Evolutionary conservation across 2,329 filamentous ascomycete species (phyloP), one percentile per base, ranked within the genome.

Genomic region (Biscogniauxia mediterranea): DNA sequence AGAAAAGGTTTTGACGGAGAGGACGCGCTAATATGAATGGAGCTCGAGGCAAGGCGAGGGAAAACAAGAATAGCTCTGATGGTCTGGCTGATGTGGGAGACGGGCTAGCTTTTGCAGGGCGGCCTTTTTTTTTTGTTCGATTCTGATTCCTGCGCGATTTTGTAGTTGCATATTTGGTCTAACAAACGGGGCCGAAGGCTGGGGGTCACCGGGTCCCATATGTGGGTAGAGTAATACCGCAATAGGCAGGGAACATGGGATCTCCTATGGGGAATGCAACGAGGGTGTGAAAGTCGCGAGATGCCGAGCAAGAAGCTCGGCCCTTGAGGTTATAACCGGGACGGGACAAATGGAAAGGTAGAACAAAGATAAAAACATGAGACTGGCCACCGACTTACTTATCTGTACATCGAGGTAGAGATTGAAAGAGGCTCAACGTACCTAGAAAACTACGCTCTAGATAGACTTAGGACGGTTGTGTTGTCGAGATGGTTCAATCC

Each of bases 121-220:
- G 58, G 58, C 58, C 62, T 58, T 59, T 68, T 64, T 63, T 59
- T 55, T 52, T 52, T 51, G 5, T 52, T 52, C 23, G 21, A 28
- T 54, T 54, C 17, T 32, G 50, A 51, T 52, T 42, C 66, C 69
- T 73, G 71, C 71, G 71, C 70, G 71, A 73, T 73, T 73, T 73
- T 71, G 71, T 68, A 67, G 64, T 64, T 61, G 62, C 56, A 66
- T 57, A 60, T 52, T 50, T 57, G 23, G 61, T 57, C 61, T 64
- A 66, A 66, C 63, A 21, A 49, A n/a, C n/a, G n/a, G n/a, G n/a
- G 19, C n/a, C 53, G 26, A 17, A 32, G 28, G 42, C 59, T 20
- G 61, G 66, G 60, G 65, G 63, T 67, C 64, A 68, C 61, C 63
- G 62, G 68, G 28, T 32, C 62, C 63, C 69, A 68, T 69, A 61